phyloP scores from a whole-genome alignment of 495 filamentous ascomycete species.

The Pyrenopolyporus hunteri region DNA sequence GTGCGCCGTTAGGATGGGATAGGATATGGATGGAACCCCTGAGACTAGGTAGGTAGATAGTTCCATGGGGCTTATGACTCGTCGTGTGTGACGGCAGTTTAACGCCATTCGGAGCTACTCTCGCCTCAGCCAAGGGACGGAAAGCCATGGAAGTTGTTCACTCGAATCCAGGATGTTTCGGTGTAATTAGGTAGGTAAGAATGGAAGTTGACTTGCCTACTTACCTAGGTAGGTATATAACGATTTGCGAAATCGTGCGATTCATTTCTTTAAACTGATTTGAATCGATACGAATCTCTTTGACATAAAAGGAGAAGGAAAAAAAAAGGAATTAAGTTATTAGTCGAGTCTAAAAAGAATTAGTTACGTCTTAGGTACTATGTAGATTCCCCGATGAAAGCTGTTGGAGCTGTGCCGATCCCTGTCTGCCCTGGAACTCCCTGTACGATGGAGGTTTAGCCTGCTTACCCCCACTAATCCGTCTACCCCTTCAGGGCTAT shows the following conservation, averaged over 20 bases:
- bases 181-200: no score
- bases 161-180: not conserved
- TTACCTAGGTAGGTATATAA: no score
- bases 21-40: conserved; percentile 24
- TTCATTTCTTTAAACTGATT: not conserved
- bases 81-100: conserved; percentile 27
- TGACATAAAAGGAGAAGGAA: no score
- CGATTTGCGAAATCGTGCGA: not conserved
- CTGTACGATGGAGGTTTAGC: not conserved
- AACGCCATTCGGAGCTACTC: conserved; percentile 27
- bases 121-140: conserved; percentile 13
- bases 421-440: not conserved
- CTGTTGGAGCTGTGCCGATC: not conserved
- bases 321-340: not conserved
- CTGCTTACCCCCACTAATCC: conserved; percentile 2
- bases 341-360: not conserved
- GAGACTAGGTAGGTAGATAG: no score
- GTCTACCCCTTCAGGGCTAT: conserved; percentile 1
- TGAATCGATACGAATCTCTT: no score
- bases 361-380: not conserved
- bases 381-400: not conserved
- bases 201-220: no score
- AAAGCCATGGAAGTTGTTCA: not conserved
- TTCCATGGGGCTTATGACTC: conserved; percentile 34
- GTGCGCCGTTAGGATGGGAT: conserved; percentile 28